Base-by-base conservation (phyloP, 768 basidiomycete species). In the Hortiboletus campestris region DNA sequence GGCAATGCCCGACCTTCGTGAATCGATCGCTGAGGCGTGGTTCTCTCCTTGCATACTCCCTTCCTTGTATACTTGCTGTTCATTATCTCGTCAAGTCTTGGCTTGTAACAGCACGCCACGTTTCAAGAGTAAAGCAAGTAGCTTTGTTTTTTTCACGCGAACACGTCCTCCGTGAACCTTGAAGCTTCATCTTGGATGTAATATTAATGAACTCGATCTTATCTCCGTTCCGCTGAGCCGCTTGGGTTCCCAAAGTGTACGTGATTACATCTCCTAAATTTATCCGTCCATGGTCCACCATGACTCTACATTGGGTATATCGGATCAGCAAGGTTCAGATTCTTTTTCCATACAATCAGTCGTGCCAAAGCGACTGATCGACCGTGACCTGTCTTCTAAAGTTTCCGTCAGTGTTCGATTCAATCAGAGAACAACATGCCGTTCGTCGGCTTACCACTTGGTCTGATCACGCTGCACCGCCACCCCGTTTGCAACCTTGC, bases 401-500 rank as follows among this genome's bases (percentile, higher is more conserved):
- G 12, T 17, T 38, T 19, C 12, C 20, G 19, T 52, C 28, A 52
- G 39, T 11, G 8, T 25, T 35, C 40, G 31, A 19, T 44, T 5
- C n/a, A 17, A n/a, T 16, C 35, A 46, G 25, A 14, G 17, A 36
- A 25, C 7, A 59, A 40, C 8, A 12, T 3, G 8, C 43, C 32
- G 8, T 45, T 35, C 34, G 22, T 11, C 17, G 7, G 8, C 47
- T 29, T 38, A 51, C 44, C 56, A 49, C 20, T 41, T 48, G 28
- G 46, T 41, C 14, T 35, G 41, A 46, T 61, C 56, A 4, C 28
- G 28, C 20, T 48, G 28, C 34, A 28, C 45, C 22, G 14, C 14
- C 11, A 6, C 36, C 41, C 47, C 61, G 12, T 68, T 68, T n/a
- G 61, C 59, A 31, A 31, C 56, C 54, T 69, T 65, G 51, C 67